Evolutionary conservation across 2,329 filamentous ascomycete genomes (phyloP), one percentile per base, ranked within the genome.

Genomic region (Xylaria polymorpha): DNA sequence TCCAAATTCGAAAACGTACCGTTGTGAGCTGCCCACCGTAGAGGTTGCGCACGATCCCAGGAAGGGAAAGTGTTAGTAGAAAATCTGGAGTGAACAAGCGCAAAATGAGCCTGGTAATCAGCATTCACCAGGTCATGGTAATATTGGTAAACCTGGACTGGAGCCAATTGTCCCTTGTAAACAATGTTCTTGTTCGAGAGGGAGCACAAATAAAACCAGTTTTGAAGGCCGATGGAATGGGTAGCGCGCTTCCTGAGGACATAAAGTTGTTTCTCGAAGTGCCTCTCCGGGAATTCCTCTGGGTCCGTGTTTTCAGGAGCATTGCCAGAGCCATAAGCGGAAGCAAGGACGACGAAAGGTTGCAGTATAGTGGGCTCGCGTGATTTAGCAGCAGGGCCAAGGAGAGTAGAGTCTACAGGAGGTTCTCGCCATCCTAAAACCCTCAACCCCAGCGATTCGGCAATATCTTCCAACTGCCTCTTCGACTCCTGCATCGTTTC

Each of bases 191-290:
- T 94, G 90, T 97, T 98, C 81, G 91, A 96, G 74, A 98, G 85
- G 59, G 94, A 97, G 87, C 95, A 98, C 68, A 98, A 87, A 81
- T 98, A 98, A 86, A 98, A 98, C 95, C 95, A 98, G 82, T 98
- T 98, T 83, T 97, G 94, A 66, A 98, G 88, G 69, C 95, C 94
- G 79, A 98, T 96, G 77, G 94, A 92, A 85, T 98, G 94, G 57
- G 94, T 97, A 63, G 94, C 92, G 77, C 94, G 92, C 87, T 99
- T 99, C 79, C 95, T 92, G 75, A 99, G 88, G 71, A 98, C 88
- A 81, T 95, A 99, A 64, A 99, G 87, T 84, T 98, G 95, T 77
- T 92, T 90, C 85, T 98, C 96, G 81, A 98, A 98, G 71, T 89
- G 87, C 74, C 90, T 88, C 78, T 94, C 92, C 81, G 98, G 92